Evolutionary conservation across 306 rosid genomes (phyloP).

Genomic region (Cucumis melo): DNA sequence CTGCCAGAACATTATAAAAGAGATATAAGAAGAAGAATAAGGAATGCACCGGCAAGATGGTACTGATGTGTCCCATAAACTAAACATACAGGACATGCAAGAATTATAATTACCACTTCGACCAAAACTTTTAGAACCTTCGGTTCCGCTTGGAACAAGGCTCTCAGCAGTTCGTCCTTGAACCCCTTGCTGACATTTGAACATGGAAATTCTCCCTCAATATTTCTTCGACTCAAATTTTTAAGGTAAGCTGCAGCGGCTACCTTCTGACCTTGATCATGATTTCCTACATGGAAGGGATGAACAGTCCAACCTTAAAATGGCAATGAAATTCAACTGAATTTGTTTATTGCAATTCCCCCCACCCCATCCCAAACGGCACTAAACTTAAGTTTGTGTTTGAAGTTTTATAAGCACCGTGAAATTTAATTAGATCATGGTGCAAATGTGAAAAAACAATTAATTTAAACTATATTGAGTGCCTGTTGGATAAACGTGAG

Average conservation of each 20-base stretch:
- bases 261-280: slow-evolving; percentile 46
- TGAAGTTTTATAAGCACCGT: background rate
- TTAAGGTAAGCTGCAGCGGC: slow-evolving; percentile 76
- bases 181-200: slow-evolving; percentile 61
- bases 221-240: slow-evolving; percentile 47
- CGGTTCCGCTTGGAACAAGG: slow-evolving; percentile 52
- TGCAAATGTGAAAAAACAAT: background rate
- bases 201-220: slow-evolving; percentile 23
- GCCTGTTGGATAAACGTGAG: background rate
- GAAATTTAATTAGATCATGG: background rate
- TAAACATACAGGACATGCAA: background rate
- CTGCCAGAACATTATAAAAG: slow-evolving; percentile 22
- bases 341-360: background rate
- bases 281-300: slow-evolving; percentile 28
- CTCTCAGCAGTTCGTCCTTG: slow-evolving; percentile 57
- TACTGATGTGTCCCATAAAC: background rate
- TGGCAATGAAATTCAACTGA: background rate
- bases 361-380: background rate
- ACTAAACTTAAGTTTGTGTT: background rate
- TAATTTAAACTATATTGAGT: background rate
- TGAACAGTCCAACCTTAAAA: background rate
- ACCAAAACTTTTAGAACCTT: slow-evolving; percentile 50
- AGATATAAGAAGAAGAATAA: background rate
- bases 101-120: slow-evolving; percentile 39
- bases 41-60: background rate